phyloP scores from a whole-genome alignment of 2,329 filamentous ascomycete genomes.

The Colletotrichum sp. region DNA sequence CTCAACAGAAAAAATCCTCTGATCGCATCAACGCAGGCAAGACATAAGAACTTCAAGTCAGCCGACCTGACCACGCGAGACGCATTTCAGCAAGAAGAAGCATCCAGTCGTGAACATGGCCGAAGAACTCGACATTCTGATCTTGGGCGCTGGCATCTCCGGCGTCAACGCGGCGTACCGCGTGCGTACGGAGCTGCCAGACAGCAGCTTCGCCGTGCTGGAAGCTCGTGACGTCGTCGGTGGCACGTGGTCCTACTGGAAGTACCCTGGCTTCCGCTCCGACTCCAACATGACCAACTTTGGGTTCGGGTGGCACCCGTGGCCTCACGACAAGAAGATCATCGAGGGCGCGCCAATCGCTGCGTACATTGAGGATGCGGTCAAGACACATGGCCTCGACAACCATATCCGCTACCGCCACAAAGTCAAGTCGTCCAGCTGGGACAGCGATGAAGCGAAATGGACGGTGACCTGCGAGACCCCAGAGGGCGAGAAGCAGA shows the following conservation, averaged over 20 bases:
- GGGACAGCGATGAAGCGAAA: slow-evolving; percentile 59
- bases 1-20: background rate
- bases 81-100: background rate
- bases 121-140: slow-evolving; percentile 57
- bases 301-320: slow-evolving; percentile 75
- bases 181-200: slow-evolving; percentile 62
- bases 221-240: slow-evolving; percentile 71
- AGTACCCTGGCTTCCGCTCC: slow-evolving; percentile 75
- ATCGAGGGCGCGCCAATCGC: slow-evolving; percentile 57
- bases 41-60: background rate
- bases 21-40: background rate
- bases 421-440: slow-evolving; percentile 52
- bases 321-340: slow-evolving; percentile 61
- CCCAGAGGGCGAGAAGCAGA: slow-evolving; percentile 23
- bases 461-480: slow-evolving; percentile 57
- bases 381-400: slow-evolving; percentile 55
- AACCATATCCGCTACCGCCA: slow-evolving; percentile 58
- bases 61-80: background rate
- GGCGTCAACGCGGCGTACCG: slow-evolving; percentile 78
- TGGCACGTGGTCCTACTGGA: slow-evolving; percentile 82
- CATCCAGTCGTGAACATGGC: background rate
- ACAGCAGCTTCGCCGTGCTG: slow-evolving; percentile 66
- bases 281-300: slow-evolving; percentile 68
- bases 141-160: slow-evolving; percentile 75
- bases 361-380: slow-evolving; percentile 59